A percentile compares a stretch with the other conserved stretches of the same genome.
Evolutionary conservation across 1,139 yeast species (phyloP).

Genomic region (Spathaspora sp.): DNA sequence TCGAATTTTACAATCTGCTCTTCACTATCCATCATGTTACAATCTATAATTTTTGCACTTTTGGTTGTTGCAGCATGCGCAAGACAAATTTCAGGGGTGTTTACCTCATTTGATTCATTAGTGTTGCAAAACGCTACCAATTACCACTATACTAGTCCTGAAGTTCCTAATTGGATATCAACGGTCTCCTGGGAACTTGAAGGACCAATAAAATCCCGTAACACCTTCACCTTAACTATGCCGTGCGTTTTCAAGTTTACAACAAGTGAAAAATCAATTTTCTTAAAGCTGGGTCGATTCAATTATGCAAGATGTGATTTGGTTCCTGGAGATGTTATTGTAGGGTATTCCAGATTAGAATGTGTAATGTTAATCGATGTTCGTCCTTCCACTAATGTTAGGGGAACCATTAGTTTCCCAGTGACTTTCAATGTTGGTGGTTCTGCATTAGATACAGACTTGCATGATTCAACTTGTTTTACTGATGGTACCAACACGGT

Average conservation of each 20-base stretch:
- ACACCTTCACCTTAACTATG: slow-evolving; percentile 22
- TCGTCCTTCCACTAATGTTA: slow-evolving; percentile 1
- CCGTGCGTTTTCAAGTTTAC: slow-evolving; percentile 28
- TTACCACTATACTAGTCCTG: slow-evolving; percentile 12
- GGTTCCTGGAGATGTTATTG: slow-evolving; percentile 21
- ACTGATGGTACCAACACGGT: slow-evolving; percentile 25
- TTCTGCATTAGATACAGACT: slow-evolving; percentile 18
- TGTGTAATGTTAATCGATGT: slow-evolving; percentile 21
- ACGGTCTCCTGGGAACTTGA: slow-evolving; percentile 23
- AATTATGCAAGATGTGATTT: slow-evolving; percentile 28
- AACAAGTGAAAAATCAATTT: slow-evolving; percentile 13
- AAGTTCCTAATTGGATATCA: slow-evolving; percentile 24
- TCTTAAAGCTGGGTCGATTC: slow-evolving; percentile 23
- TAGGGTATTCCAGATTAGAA: slow-evolving; percentile 19
- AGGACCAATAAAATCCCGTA: slow-evolving; percentile 25
- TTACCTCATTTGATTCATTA: slow-evolving; percentile 11
- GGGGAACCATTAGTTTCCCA: slow-evolving; percentile 21
- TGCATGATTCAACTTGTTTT: slow-evolving; percentile 19
- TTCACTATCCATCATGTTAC: no score
- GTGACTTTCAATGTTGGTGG: slow-evolving; percentile 27
- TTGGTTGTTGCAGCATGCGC: no score
- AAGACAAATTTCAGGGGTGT: slow-evolving; percentile 4
- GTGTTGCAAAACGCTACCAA: slow-evolving; percentile 7
- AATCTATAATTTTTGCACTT: no score
- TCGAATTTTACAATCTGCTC: no score